Percentiles rank a stretch among this genome's conserved stretches.
phyloP scores from a whole-genome alignment of 1,284 basidiomycete species.

The Anthracocystis setariae region DNA sequence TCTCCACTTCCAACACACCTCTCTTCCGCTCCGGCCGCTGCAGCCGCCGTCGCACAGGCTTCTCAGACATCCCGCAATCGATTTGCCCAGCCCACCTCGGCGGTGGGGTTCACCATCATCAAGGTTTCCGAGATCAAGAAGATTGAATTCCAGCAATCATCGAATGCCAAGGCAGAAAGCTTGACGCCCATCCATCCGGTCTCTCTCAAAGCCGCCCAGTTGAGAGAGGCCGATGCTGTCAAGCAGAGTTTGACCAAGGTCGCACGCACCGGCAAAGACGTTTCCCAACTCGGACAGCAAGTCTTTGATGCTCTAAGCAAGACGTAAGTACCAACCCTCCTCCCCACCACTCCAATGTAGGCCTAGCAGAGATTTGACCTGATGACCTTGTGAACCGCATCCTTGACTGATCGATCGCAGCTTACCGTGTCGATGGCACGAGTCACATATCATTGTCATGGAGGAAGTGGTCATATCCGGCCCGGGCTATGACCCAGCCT shows the following conservation, averaged over 20 bases:
- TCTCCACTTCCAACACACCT: constrained; percentile 29
- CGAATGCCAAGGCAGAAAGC: constrained; percentile 8
- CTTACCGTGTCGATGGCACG: constrained; percentile 65
- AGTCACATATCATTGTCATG: constrained; percentile 65
- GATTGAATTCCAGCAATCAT: constrained; percentile 40
- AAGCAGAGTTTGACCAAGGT: constrained; percentile 49
- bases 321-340: constrained; percentile 52
- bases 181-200: constrained; percentile 44
- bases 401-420: constrained; percentile 16
- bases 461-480: constrained; percentile 65
- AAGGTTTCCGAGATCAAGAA: constrained; percentile 55
- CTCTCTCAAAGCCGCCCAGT: constrained; percentile 44
- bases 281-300: constrained; percentile 52
- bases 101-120: constrained; percentile 60
- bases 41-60: constrained; percentile 42
- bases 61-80: constrained; percentile 40
- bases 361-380: neutral
- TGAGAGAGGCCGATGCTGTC: constrained; percentile 51
- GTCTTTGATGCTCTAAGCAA: constrained; percentile 65
- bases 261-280: constrained; percentile 53
- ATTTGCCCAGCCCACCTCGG: constrained; percentile 22
- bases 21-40: constrained; percentile 41
- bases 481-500: constrained; percentile 54
- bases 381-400: no score
- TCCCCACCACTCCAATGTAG: neutral